A percentile compares a stretch with the other conserved stretches of the same genome.
phyloP scores from a whole-genome alignment of 345 rosid species.

The Cardamine resedifolia region DNA sequence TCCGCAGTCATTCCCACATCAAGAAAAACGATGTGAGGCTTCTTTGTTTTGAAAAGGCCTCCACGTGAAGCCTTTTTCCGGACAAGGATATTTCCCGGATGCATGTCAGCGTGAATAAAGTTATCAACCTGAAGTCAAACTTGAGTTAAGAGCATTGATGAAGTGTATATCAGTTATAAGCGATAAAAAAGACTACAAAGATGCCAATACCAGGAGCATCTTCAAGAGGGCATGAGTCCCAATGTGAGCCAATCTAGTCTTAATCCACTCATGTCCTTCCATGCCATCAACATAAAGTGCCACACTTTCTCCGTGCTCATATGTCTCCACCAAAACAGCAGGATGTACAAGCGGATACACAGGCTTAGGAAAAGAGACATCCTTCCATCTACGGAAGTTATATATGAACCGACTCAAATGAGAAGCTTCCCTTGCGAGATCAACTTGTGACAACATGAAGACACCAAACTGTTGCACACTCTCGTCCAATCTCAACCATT shows the following conservation, averaged over 20 bases:
- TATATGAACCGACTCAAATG: constrained; percentile 91
- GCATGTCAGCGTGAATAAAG: constrained; percentile 99
- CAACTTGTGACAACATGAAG: constrained; percentile 99
- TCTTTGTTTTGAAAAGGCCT: constrained; percentile 69
- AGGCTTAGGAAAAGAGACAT: constrained; percentile 98
- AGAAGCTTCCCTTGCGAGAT: constrained; percentile 98
- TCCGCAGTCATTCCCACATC: constrained; percentile 99
- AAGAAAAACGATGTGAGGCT: constrained; percentile 91
- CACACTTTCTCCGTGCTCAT: constrained; percentile 95
- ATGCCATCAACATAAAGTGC: constrained; percentile 81
- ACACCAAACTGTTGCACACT: constrained; percentile 97
- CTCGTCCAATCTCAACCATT: constrained; percentile 95
- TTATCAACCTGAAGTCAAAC: constrained; percentile 76
- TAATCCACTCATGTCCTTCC: constrained; percentile 70
- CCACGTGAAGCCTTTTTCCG: constrained; percentile 68
- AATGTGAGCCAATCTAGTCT: constrained; percentile 87
- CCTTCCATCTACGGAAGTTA: constrained; percentile 94
- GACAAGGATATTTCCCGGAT: constrained; percentile 95
- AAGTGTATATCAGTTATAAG: constrained; percentile 12
- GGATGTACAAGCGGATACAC: constrained; percentile 98
- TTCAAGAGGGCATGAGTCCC: constrained; percentile 98
- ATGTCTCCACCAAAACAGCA: constrained; percentile 95
- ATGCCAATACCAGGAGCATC: constrained; percentile 81
- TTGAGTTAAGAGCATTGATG: neutral
- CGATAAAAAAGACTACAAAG: neutral